Percentiles rank a stretch among this genome's conserved stretches.
Evolutionary conservation across 192 early-diverging fungal species (phyloP).

Genomic region (Pilaira anomala): DNA sequence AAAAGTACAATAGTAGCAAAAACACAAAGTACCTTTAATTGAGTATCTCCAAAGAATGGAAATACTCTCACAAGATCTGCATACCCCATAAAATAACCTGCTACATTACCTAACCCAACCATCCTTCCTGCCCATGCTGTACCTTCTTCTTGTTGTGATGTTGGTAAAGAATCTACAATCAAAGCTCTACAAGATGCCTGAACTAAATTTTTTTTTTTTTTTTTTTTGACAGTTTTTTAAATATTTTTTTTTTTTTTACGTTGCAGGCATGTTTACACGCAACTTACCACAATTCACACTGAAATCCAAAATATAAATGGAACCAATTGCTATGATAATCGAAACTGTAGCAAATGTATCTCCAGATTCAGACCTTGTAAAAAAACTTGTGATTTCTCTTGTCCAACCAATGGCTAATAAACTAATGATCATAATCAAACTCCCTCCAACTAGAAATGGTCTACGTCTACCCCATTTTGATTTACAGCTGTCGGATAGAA

Average conservation of each 20-base stretch:
- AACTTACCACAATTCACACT: slow-evolving; percentile 75
- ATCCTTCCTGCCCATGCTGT: slow-evolving; percentile 88
- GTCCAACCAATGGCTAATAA: slow-evolving; percentile 78
- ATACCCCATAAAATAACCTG: slow-evolving; percentile 89
- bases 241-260: slow-evolving; percentile 3
- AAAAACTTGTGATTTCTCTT: slow-evolving; percentile 56
- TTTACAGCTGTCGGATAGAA: slow-evolving; percentile 76
- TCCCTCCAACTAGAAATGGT: slow-evolving; percentile 83
- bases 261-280: background rate
- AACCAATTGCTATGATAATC: slow-evolving; percentile 68
- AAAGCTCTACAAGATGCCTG: slow-evolving; percentile 84
- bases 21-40: slow-evolving; percentile 79
- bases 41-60: slow-evolving; percentile 72
- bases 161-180: slow-evolving; percentile 79
- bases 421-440: slow-evolving; percentile 55
- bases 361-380: slow-evolving; percentile 30
- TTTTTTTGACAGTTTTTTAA: background rate
- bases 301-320: slow-evolving; percentile 92
- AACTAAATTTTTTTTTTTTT: slow-evolving; percentile 50
- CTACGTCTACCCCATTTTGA: slow-evolving; percentile 71
- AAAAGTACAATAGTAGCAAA: slow-evolving; percentile 68
- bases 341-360: slow-evolving; percentile 34
- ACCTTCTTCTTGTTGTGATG: slow-evolving; percentile 78
- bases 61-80: slow-evolving; percentile 68
- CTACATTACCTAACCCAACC: slow-evolving; percentile 81